These are phyloP conservation scores for Saussurea involucrata DNA, from an alignment of 129 eudicot species.

Conservation along the genomic window DNA sequence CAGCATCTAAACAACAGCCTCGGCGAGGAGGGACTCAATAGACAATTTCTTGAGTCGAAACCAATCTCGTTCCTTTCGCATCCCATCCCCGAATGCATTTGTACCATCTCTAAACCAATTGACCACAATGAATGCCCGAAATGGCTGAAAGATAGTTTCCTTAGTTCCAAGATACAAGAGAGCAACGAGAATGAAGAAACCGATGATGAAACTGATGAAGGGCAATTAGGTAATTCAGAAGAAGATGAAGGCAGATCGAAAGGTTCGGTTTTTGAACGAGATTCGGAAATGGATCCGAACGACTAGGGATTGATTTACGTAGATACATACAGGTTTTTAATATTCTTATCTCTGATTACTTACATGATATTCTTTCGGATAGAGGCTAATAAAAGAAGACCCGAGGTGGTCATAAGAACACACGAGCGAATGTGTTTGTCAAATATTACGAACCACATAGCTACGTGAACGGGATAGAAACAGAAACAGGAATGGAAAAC, in stretches of 20 bases:
- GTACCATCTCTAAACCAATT: conserved; percentile 38
- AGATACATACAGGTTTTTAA: background rate
- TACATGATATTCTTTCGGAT: conserved; percentile 8
- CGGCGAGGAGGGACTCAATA: conserved; percentile 52
- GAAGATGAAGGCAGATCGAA: conserved; percentile 28
- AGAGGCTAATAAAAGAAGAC: conserved; percentile 22
- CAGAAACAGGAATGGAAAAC: background rate
- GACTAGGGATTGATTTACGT: conserved; percentile 45
- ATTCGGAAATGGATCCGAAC: conserved; percentile 82
- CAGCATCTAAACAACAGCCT: conserved; percentile 78
- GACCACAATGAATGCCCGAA: conserved; percentile 64
- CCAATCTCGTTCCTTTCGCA: conserved; percentile 66
- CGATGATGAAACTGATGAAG: conserved; percentile 41
- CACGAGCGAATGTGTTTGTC: background rate
- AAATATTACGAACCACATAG: conserved; percentile 15
- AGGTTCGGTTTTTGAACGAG: conserved; percentile 35
- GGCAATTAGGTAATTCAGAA: conserved; percentile 19
- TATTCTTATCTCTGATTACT: background rate
- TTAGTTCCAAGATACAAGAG: conserved; percentile 22
- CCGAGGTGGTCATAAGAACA: background rate
- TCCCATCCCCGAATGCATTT: conserved; percentile 85
- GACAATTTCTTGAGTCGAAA: conserved; percentile 42
- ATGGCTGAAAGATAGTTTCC: conserved; percentile 38
- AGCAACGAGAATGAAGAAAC: conserved; percentile 39
- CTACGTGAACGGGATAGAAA: background rate